Evolutionary conservation across 306 rosid genomes (phyloP).

Genomic region (Herpetospermum pedunculosum): DNA sequence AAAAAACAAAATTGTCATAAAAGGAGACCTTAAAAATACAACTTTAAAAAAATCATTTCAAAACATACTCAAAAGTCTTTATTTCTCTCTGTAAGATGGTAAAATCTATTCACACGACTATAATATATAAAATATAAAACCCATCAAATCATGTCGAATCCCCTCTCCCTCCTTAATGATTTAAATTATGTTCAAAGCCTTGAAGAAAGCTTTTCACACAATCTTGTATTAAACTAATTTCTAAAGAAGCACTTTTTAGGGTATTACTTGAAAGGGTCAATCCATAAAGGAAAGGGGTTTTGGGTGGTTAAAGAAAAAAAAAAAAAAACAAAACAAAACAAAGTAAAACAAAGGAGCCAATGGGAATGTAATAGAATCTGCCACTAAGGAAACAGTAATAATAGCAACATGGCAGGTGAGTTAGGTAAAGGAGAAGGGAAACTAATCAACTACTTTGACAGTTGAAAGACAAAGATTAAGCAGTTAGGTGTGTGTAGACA

Average conservation of each 20-base stretch:
- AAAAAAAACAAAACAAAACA: not conserved
- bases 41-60: too few relatives aligned
- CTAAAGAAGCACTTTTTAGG: not conserved
- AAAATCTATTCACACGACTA: not conserved
- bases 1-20: too few relatives aligned
- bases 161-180: not conserved
- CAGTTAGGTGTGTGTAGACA: not conserved
- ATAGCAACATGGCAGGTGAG: not conserved
- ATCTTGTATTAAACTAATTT: not conserved
- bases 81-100: too few relatives aligned
- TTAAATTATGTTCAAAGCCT: not conserved
- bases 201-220: not conserved
- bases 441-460: not conserved
- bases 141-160: not conserved
- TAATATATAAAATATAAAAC: not conserved
- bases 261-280: not conserved
- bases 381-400: slow-evolving; percentile 1
- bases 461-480: not conserved
- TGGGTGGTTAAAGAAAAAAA: not conserved
- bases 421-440: not conserved
- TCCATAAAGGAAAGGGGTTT: not conserved
- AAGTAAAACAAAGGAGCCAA: not conserved
- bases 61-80: too few relatives aligned
- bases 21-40: too few relatives aligned
- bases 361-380: not conserved